Evolutionary conservation across 2,329 filamentous ascomycete species (phyloP).

Genomic region (Penicillium sp.): DNA sequence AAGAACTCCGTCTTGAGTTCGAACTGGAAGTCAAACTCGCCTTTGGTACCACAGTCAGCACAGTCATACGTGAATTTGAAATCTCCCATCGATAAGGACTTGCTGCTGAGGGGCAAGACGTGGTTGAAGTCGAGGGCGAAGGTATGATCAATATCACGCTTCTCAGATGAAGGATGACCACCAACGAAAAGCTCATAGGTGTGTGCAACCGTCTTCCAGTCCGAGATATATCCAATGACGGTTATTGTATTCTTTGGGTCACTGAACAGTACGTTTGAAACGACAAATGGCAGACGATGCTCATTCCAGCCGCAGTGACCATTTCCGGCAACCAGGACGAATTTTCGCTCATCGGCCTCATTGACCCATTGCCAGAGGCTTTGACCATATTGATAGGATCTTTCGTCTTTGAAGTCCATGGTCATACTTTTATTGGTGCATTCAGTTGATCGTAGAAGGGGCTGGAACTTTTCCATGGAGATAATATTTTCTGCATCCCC

Average conservation of each 20-base stretch:
- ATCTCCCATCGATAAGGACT: background rate
- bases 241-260: background rate
- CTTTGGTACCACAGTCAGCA: background rate
- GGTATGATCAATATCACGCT: background rate
- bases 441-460: background rate
- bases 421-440: background rate
- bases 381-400: background rate
- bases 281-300: background rate
- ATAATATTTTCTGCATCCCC: background rate
- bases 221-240: background rate
- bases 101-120: background rate
- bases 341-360: background rate
- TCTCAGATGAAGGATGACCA: background rate
- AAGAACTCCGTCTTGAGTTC: background rate
- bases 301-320: background rate
- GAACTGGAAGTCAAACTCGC: background rate
- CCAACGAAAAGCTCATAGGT: background rate
- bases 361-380: background rate
- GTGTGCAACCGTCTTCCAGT: background rate
- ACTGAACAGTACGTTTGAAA: background rate
- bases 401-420: background rate
- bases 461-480: background rate
- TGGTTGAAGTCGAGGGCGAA: background rate
- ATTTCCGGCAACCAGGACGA: background rate
- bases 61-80: background rate